Evolutionary conservation across 2,329 filamentous ascomycete genomes (phyloP).

Genomic region (Aspergillus clavatus): DNA sequence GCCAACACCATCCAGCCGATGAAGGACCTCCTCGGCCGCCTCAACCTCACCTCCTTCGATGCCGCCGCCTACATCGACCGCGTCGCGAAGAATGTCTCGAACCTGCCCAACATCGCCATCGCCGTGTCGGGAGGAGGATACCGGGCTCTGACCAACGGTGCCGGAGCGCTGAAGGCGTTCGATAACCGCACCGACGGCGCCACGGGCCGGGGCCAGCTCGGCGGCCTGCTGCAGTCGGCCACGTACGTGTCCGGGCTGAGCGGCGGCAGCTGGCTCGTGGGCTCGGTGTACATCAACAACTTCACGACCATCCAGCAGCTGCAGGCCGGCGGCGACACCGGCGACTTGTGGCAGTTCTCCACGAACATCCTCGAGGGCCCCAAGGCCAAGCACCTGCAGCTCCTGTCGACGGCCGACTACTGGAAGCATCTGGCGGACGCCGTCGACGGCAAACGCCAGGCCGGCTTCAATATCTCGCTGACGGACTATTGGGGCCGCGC

Average conservation of each 20-base stretch:
- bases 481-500: slow-evolving; percentile 86
- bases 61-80: slow-evolving; percentile 64
- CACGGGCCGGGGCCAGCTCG: slow-evolving; percentile 35
- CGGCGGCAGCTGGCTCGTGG: slow-evolving; percentile 78
- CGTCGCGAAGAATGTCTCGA: slow-evolving; percentile 22
- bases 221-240: slow-evolving; percentile 70
- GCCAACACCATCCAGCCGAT: slow-evolving; percentile 68
- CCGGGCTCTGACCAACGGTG: slow-evolving; percentile 73
- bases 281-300: slow-evolving; percentile 72
- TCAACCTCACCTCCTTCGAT: slow-evolving; percentile 72
- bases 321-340: slow-evolving; percentile 37
- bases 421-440: slow-evolving; percentile 55
- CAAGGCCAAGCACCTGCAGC: slow-evolving; percentile 39
- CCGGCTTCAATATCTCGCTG: slow-evolving; percentile 63
- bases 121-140: slow-evolving; percentile 70
- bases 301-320: slow-evolving; percentile 62
- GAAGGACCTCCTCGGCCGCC: slow-evolving; percentile 61
- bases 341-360: slow-evolving; percentile 58
- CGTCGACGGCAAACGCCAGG: slow-evolving; percentile 58
- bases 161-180: slow-evolving; percentile 70
- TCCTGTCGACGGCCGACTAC: slow-evolving; percentile 52
- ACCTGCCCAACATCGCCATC: slow-evolving; percentile 16
- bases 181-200: slow-evolving; percentile 64
- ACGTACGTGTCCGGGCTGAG: slow-evolving; percentile 78
- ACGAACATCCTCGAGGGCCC: slow-evolving; percentile 60